Evolutionary conservation across 129 eudicot species (phyloP).

Genomic region (Flaveria robusta): DNA sequence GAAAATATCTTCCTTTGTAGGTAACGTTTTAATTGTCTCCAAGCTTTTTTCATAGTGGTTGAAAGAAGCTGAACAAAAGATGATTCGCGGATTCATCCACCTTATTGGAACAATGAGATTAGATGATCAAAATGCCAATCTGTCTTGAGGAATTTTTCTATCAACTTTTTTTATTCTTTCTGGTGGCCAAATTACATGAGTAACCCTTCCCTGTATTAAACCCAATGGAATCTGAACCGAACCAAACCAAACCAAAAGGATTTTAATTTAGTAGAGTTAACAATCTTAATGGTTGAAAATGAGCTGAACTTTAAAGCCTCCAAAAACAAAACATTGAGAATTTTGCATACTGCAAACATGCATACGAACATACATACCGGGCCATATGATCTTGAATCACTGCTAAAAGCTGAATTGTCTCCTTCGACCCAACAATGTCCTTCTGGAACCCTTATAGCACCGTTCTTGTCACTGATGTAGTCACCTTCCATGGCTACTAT

Average conservation of each 20-base stretch:
- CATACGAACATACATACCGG: slow-evolving; percentile 78
- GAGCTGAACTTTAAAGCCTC: too few species aligned
- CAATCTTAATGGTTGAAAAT: neutral
- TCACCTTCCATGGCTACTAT: slow-evolving; percentile 86
- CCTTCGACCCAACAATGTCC: slow-evolving; percentile 99
- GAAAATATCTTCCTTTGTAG: too few species aligned
- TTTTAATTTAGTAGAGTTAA: neutral
- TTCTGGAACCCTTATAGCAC: slow-evolving; percentile 64
- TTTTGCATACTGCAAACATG: too few species aligned
- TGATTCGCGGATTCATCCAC: neutral
- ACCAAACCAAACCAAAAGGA: neutral
- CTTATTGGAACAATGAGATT: slow-evolving; percentile 10
- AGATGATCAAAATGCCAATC: slow-evolving; percentile 38
- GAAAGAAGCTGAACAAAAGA: too few species aligned
- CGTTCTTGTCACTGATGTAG: slow-evolving; percentile 51
- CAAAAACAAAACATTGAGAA: too few species aligned
- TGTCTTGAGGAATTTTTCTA: slow-evolving; percentile 43
- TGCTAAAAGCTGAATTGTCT: slow-evolving; percentile 71
- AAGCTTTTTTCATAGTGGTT: too few species aligned
- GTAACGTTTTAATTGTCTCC: too few species aligned
- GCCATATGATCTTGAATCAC: slow-evolving; percentile 80
- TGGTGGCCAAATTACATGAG: slow-evolving; percentile 89
- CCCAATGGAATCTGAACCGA: slow-evolving; percentile 81
- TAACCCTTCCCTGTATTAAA: slow-evolving; percentile 74
- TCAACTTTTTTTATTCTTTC: slow-evolving; percentile 69